Evolutionary conservation across 139 green algal species (phyloP).

Genomic region (Chlamydomonas sp.): DNA sequence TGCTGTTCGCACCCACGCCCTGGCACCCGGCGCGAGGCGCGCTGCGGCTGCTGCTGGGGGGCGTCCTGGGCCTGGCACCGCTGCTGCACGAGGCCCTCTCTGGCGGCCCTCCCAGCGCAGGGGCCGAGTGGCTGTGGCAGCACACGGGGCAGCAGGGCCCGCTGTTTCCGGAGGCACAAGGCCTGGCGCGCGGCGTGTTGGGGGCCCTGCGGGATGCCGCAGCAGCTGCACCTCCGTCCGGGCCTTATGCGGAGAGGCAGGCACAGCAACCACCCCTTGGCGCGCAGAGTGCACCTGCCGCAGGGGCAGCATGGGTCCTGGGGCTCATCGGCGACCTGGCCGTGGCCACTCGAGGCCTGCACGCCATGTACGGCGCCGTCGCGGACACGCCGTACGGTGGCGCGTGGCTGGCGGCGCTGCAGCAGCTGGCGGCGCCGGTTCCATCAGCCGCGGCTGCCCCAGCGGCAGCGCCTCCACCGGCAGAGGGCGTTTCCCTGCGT

Average conservation of each 20-base stretch:
- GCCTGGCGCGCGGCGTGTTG: neutral
- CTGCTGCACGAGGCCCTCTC: neutral
- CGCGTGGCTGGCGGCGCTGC: conserved; percentile 27
- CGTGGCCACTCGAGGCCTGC: neutral
- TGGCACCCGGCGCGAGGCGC: conserved; percentile 24
- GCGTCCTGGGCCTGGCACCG: neutral
- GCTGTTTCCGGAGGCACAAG: conserved; percentile 5
- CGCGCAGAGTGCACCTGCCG: neutral
- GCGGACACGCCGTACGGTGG: neutral
- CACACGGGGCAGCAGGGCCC: neutral
- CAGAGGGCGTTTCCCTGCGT: neutral
- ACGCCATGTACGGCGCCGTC: conserved; percentile 7
- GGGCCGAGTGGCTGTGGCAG: neutral
- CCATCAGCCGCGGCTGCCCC: too few relatives aligned
- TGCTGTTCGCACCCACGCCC: too few relatives aligned
- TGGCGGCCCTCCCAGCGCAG: neutral
- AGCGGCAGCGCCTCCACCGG: too few relatives aligned
- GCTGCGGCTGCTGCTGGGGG: neutral
- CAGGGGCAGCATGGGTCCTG: neutral
- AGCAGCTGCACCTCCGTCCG: neutral
- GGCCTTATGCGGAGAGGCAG: neutral
- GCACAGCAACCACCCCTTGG: neutral
- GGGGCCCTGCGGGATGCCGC: neutral
- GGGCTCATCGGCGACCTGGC: neutral
- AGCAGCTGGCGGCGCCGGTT: neutral